Evolutionary conservation across 257 asterid genomes (phyloP).

Genomic region (Petrea volubilis): DNA sequence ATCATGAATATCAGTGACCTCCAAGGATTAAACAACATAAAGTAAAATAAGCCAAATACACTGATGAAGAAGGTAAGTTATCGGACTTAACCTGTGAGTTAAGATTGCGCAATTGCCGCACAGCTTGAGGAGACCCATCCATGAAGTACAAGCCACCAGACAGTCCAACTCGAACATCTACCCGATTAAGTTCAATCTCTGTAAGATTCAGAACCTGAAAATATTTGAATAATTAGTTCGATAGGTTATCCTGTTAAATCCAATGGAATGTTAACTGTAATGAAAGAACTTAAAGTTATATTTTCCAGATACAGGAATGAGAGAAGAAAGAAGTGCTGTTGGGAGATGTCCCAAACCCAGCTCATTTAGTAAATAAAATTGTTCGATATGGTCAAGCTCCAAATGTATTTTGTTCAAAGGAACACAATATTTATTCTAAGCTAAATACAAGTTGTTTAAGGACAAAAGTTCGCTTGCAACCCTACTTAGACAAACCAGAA

Average conservation of each 20-base stretch:
- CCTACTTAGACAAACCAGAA: slow-evolving; percentile 1
- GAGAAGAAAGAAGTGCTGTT: not conserved
- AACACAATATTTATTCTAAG: not conserved
- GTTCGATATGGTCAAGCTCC: not conserved
- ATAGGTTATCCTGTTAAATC: not conserved
- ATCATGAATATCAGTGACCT: not conserved
- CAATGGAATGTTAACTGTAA: not conserved
- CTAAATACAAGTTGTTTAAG: not conserved
- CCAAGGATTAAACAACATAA: slow-evolving; percentile 6
- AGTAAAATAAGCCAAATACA: slow-evolving; percentile 16
- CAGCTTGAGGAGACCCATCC: slow-evolving; percentile 99
- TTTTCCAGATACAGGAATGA: not conserved
- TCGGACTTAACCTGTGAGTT: slow-evolving; percentile 69
- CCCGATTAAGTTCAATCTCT: slow-evolving; percentile 84
- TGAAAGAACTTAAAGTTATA: not conserved
- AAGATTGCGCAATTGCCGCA: slow-evolving; percentile 81
- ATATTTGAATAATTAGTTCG: slow-evolving; percentile 11
- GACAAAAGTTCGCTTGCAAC: slow-evolving; percentile 8
- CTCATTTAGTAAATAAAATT: slow-evolving; percentile 2
- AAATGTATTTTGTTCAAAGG: not conserved
- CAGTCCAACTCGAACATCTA: slow-evolving; percentile 89
- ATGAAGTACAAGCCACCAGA: slow-evolving; percentile 92
- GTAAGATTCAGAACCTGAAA: slow-evolving; percentile 89
- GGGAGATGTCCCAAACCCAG: not conserved
- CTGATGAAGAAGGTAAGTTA: slow-evolving; percentile 7